A percentile compares a stretch with the other conserved stretches of the same genome.
phyloP scores from a whole-genome alignment of 306 rosid genomes.

The Casuarina equisetifolia region DNA sequence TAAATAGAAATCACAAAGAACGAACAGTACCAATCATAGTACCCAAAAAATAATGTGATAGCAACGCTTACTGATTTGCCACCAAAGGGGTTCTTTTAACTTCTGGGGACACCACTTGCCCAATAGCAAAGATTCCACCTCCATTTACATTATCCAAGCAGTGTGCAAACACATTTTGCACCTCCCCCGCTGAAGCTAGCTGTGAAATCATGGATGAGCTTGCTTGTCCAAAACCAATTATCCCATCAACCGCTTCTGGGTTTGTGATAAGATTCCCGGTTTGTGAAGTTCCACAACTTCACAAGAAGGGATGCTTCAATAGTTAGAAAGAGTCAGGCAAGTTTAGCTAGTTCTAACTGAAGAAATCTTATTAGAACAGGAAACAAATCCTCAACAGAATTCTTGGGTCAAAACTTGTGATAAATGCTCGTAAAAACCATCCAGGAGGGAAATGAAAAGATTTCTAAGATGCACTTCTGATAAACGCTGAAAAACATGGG shows the following conservation, averaged over 20 bases:
- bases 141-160: conserved; percentile 76
- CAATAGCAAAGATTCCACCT: conserved; percentile 76
- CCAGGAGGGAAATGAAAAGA: not conserved
- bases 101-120: conserved; percentile 40
- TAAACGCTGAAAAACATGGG: not conserved
- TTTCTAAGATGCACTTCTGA: not conserved
- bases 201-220: conserved; percentile 85
- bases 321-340: not conserved
- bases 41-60: conserved; percentile 18
- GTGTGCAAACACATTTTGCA: conserved; percentile 76
- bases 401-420: not conserved
- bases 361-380: not conserved
- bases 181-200: conserved; percentile 77
- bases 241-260: conserved; percentile 66
- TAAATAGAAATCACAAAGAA: conserved; percentile 7
- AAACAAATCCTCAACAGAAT: not conserved
- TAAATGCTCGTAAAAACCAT: not conserved
- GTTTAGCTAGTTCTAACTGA: not conserved
- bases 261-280: conserved; percentile 54
- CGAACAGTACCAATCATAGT: conserved; percentile 13
- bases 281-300: conserved; percentile 74
- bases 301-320: conserved; percentile 15
- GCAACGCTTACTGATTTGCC: conserved; percentile 55
- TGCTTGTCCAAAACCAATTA: conserved; percentile 93
- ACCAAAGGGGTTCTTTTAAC: conserved; percentile 57